These are phyloP conservation scores for Leccinum olivaceopallidum DNA, from an alignment of 768 basidiomycete species.

Conservation along the genomic window DNA sequence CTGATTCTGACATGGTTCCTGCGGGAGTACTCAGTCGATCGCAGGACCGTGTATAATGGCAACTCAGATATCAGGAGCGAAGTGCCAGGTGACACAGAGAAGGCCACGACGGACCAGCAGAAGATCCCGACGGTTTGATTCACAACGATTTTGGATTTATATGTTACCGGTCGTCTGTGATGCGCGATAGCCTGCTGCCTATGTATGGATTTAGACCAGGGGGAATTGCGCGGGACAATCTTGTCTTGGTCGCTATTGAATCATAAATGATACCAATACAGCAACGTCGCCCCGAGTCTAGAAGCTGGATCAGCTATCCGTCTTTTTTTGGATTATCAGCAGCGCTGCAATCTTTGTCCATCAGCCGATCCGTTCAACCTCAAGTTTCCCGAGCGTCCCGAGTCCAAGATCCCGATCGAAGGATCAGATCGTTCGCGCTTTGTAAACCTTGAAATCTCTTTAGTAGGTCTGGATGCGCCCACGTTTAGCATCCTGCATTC, in stretches of 20 bases:
- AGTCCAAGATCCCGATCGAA: too few relatives aligned
- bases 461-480: slow-evolving; percentile 37
- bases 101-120: background rate
- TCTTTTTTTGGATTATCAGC: too few relatives aligned
- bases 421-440: slow-evolving; percentile 44
- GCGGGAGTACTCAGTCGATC: slow-evolving; percentile 58
- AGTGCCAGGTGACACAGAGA: slow-evolving; percentile 21
- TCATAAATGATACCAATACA: too few relatives aligned
- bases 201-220: too few relatives aligned
- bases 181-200: background rate
- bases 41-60: slow-evolving; percentile 45
- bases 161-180: too few relatives aligned
- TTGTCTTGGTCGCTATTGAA: too few relatives aligned
- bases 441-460: slow-evolving; percentile 91
- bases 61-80: slow-evolving; percentile 3
- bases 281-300: too few relatives aligned
- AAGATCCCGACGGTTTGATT: background rate
- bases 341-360: too few relatives aligned
- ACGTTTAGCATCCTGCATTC: background rate
- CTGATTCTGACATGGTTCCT: slow-evolving; percentile 56
- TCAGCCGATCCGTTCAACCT: too few relatives aligned
- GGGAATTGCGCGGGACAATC: too few relatives aligned
- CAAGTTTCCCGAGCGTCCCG: too few relatives aligned
- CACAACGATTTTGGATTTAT: background rate
- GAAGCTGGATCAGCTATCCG: too few relatives aligned